Base-by-base conservation (phyloP, 2,329 filamentous ascomycete genomes). In the Monosporascus sp. region DNA sequence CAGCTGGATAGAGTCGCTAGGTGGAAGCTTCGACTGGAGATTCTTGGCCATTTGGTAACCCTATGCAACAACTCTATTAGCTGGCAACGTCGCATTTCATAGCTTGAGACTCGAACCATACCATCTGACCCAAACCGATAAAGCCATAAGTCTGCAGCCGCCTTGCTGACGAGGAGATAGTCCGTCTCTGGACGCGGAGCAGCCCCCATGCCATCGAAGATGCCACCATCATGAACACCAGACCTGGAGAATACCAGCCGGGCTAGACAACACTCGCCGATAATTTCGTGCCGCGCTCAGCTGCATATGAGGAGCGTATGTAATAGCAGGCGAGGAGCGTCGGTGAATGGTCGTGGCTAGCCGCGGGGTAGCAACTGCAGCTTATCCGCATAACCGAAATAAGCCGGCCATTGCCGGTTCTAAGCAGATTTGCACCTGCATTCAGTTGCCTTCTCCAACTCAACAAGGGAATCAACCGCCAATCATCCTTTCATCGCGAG, bases 1-100 rank as follows among this genome's bases (percentile, higher is more conserved):
- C 53, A 85, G 68, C 52, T 71, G 72, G 45, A 85, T 62, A 45
- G 72, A 76, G 65, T 84, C 81, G 44, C 64, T 70, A 1, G 79
- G 70, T 27, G 71, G 63, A 36, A 84, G 72, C 66, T 82, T 83
- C 35, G 77, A 72, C 65, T 82, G 80, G 4, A 85, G 75, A 65
- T 84, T 85, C 69, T 77, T 79, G 56, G 80, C 81, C 81, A 85
- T 84, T 71, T 82, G 80, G 61, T 79, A 83, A 43, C 81, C 81
- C 80, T 83, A 49, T 6, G 43, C 22, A 45, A 49, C 11, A 27
- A 24, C 17, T 50, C 36, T 3, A 24, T 51, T 22, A 31, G 24
- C 56, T 54, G 57, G 51, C 50, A 45, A 51, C 6, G n/a, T 43
- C n/a, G 9, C 15, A 37, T 39, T 41, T 20, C 20, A 41, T n/a